Base-by-base conservation (phyloP, 1,284 basidiomycete genomes). In the Trichosporon sp. region DNA sequence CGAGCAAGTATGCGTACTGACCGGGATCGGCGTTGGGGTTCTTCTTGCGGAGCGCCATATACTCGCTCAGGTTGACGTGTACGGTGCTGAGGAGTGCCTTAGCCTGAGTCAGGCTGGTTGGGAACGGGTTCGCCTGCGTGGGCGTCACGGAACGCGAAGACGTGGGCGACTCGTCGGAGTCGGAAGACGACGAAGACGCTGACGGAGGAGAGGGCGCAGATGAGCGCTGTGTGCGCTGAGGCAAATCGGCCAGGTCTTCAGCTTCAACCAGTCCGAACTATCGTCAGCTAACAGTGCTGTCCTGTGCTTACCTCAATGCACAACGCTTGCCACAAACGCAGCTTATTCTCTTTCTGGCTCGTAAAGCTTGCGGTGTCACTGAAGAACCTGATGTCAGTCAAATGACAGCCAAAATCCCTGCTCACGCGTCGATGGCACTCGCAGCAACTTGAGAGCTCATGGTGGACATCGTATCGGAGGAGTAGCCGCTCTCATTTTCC, bases 251-350 rank as follows among this genome's bases (percentile, higher is more conserved):
- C 13, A 72, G 67, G 53, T 70, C 71, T 11, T 47, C 47, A 5
- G 74, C 44, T 35, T 72, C 64, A 21, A 78, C 77, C 21, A 77
- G 68, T 11, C 74, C 76, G 25, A 76, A 70, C 77, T 76, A 42
- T 23, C 11, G 64, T 65, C 32, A 70, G 47, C 53, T 38, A 9
- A 21, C 23, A n/a, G 5, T 8, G 15, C 3, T 13, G 12, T 11
- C 18, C 2, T 12, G 15, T 6, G 65, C 79, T 70, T 58, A 81
- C 79, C 72, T 83, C 80, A 58, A 80, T 72, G 62, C 79, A 81
- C 27, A 83, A 71, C 1, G 81, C 74, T 67, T 81, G 81, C 80
- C 80, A 83, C 9, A 82, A 69, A 13, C 75, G 73, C 9, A 82
- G 73, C 68, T 80, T 80, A 69, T 81, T 80, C 8, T 70, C 74